phyloP scores from a whole-genome alignment of 2,329 filamentous ascomycete species.

The Sclerotiophoma versabilis region DNA sequence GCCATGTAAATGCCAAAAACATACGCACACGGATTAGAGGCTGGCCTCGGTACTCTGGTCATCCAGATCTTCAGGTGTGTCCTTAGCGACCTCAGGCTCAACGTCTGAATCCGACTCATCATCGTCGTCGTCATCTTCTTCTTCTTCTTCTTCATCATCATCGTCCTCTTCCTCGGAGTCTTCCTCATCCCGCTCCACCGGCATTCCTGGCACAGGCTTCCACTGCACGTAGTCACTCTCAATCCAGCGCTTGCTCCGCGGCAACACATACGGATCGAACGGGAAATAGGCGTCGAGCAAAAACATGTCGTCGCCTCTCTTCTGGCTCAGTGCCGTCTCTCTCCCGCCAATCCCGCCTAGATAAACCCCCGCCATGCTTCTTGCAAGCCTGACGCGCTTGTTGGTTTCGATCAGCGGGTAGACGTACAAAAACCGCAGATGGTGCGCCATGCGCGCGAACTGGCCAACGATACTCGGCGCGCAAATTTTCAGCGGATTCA shows the following conservation, averaged over 20 bases:
- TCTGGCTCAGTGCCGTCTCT: constrained; percentile 59
- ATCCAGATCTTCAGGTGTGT: constrained; percentile 16
- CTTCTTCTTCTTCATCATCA: constrained; percentile 21
- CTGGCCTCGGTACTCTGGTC: constrained; percentile 23
- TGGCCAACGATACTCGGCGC: constrained; percentile 88
- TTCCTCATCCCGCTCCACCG: constrained; percentile 53
- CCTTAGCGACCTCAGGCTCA: neutral
- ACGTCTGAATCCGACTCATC: constrained; percentile 42
- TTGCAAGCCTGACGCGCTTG: constrained; percentile 82
- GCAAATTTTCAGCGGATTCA: constrained; percentile 96
- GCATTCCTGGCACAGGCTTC: constrained; percentile 49
- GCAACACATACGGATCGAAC: constrained; percentile 94
- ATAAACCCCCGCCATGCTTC: constrained; percentile 67
- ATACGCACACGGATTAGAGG: neutral
- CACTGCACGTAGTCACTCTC: constrained; percentile 61
- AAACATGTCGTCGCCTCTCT: constrained; percentile 77
- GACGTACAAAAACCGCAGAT: constrained; percentile 88
- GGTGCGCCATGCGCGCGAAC: constrained; percentile 86
- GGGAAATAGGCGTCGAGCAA: constrained; percentile 95
- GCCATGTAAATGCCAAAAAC: neutral
- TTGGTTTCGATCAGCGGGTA: constrained; percentile 89
- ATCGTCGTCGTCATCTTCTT: constrained; percentile 42
- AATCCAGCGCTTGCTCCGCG: constrained; percentile 86
- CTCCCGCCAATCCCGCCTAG: constrained; percentile 55
- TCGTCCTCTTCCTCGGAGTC: constrained; percentile 31